These are phyloP conservation scores for Torrubiella hemipterigena DNA, from an alignment of 2,329 filamentous ascomycete species.

Conservation along the genomic window DNA sequence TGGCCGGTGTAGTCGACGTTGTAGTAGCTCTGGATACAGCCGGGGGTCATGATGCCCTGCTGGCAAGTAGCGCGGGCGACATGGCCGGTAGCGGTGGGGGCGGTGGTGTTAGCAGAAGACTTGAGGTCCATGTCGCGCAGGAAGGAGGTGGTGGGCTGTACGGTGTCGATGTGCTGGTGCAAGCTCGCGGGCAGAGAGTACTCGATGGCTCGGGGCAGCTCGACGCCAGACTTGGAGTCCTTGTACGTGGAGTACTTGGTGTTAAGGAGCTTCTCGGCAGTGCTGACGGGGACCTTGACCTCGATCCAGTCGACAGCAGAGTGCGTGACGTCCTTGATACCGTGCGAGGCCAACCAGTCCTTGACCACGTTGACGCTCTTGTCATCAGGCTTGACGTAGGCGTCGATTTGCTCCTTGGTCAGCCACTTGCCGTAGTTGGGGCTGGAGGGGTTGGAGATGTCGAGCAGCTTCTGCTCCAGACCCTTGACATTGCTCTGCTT, in stretches of 20 bases:
- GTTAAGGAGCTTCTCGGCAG: neutral
- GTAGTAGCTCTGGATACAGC: neutral
- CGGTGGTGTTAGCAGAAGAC: no score
- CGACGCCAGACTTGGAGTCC: neutral
- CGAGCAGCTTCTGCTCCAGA: constrained; percentile 10
- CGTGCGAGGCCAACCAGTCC: constrained; percentile 8
- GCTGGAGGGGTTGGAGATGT: constrained; percentile 12
- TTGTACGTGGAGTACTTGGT: neutral
- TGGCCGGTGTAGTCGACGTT: neutral
- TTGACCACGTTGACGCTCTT: no score
- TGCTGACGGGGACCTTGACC: neutral
- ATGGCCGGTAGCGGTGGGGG: neutral
- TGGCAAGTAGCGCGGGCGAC: neutral
- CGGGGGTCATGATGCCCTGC: neutral
- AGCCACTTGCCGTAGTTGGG: no score
- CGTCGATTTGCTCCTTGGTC: constrained; percentile 11
- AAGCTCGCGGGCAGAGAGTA: neutral
- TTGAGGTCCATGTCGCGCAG: neutral
- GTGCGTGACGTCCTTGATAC: constrained; percentile 2
- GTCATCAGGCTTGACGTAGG: constrained; percentile 11
- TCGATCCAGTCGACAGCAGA: neutral
- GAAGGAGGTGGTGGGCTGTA: neutral
- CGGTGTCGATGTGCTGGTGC: neutral
- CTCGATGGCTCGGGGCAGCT: neutral
- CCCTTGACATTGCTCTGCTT: constrained; percentile 12